Evolutionary conservation across 306 rosid species (phyloP).

Genomic region (Vigna nakashimae): DNA sequence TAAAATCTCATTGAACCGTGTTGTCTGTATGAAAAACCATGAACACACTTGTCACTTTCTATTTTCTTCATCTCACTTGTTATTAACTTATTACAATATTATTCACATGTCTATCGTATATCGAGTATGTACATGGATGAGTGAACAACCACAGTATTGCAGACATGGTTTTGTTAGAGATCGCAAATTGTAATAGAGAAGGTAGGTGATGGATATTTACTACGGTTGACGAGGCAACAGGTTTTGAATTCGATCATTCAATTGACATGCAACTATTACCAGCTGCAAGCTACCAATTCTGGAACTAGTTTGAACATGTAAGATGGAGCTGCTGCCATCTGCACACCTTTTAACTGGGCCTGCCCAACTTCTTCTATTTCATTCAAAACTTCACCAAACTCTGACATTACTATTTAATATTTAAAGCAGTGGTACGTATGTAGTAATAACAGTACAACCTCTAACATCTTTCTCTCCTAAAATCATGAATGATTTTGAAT

Average conservation of each 20-base stretch:
- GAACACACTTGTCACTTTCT: no score
- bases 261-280: neutral
- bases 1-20: no score
- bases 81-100: no score
- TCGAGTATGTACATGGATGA: no score
- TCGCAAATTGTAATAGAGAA: neutral
- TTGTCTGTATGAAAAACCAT: no score
- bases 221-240: neutral
- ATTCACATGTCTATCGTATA: no score
- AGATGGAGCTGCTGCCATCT: constrained; percentile 30
- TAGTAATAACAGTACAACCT: no score
- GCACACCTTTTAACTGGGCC: neutral
- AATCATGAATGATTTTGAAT: no score
- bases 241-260: constrained; percentile 32
- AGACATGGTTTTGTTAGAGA: neutral
- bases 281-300: neutral
- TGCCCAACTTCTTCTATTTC: neutral
- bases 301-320: neutral
- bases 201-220: constrained; percentile 40
- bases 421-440: no score
- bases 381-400: constrained; percentile 45
- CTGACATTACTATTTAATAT: neutral
- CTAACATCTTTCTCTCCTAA: no score
- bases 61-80: no score
- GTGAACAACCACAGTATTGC: neutral